A percentile compares a stretch with the other conserved stretches of the same genome.
Evolutionary conservation across 768 basidiomycete species (phyloP).

Genomic region (Mycena vitilis): DNA sequence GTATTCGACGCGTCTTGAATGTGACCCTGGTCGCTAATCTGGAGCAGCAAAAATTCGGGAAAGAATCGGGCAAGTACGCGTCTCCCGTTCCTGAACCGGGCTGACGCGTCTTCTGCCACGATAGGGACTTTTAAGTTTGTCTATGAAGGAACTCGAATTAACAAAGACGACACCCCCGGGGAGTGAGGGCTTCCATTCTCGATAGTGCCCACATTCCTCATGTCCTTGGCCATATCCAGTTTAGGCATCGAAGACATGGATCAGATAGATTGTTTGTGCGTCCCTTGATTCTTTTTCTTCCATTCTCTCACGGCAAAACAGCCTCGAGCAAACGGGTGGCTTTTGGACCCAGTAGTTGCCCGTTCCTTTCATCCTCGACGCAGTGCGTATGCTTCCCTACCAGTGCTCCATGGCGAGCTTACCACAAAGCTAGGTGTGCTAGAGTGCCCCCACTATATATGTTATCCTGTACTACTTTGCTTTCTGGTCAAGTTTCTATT

Average conservation of each 20-base stretch:
- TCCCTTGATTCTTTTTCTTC: background rate
- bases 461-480: constrained; percentile 23
- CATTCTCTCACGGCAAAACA: constrained; percentile 1
- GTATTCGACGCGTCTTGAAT: constrained; percentile 35
- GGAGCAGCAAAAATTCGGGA: constrained; percentile 63
- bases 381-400: constrained; percentile 3
- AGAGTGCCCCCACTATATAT: constrained; percentile 12
- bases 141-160: constrained; percentile 64
- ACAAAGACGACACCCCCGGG: constrained; percentile 62
- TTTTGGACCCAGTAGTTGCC: background rate
- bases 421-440: constrained; percentile 3
- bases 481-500: constrained; percentile 15
- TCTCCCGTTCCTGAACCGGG: constrained; percentile 8
- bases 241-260: constrained; percentile 72
- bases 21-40: background rate
- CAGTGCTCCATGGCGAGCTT: background rate
- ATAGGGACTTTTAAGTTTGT: constrained; percentile 74
- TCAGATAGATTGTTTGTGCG: constrained; percentile 57
- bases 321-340: constrained; percentile 32
- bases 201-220: background rate
- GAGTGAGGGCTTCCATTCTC: constrained; percentile 49
- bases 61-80: constrained; percentile 59
- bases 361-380: background rate
- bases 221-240: constrained; percentile 44
- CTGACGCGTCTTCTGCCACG: constrained; percentile 10